phyloP scores from a whole-genome alignment of 2,329 filamentous ascomycete species.

The Colletotrichum karsti region DNA sequence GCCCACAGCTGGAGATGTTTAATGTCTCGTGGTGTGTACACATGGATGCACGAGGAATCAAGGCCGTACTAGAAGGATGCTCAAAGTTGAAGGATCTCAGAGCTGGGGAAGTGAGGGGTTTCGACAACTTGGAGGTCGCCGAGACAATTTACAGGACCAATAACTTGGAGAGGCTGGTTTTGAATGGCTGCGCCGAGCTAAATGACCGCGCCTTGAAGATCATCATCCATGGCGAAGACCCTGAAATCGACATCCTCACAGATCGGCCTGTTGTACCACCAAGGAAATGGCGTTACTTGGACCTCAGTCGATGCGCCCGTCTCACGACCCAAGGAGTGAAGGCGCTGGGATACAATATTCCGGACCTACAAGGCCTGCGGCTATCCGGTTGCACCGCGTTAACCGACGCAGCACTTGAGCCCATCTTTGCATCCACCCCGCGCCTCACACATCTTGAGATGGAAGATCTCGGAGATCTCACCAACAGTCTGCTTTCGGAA shows the following conservation, averaged over 20 bases:
- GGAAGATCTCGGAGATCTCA: constrained; percentile 83
- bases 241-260: constrained; percentile 83
- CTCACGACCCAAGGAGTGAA: constrained; percentile 80
- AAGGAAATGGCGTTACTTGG: constrained; percentile 82
- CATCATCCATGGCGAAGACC: constrained; percentile 79
- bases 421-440: constrained; percentile 78
- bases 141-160: constrained; percentile 81
- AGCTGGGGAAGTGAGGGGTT: constrained; percentile 83
- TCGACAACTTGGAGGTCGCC: constrained; percentile 78
- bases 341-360: constrained; percentile 77
- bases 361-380: constrained; percentile 83
- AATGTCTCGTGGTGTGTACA: constrained; percentile 95
- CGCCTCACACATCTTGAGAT: constrained; percentile 86
- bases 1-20: constrained; percentile 81
- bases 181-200: constrained; percentile 82
- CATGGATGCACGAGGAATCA: constrained; percentile 80
- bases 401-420: constrained; percentile 76
- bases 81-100: constrained; percentile 79
- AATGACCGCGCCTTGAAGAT: constrained; percentile 77
- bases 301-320: constrained; percentile 80
- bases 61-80: constrained; percentile 77
- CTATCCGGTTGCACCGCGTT: constrained; percentile 80
- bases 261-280: constrained; percentile 79
- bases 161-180: constrained; percentile 80
- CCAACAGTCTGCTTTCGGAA: constrained; percentile 76